Base-by-base conservation (phyloP, 192 early-diverging fungal species). In the Coemansia sp. region DNA sequence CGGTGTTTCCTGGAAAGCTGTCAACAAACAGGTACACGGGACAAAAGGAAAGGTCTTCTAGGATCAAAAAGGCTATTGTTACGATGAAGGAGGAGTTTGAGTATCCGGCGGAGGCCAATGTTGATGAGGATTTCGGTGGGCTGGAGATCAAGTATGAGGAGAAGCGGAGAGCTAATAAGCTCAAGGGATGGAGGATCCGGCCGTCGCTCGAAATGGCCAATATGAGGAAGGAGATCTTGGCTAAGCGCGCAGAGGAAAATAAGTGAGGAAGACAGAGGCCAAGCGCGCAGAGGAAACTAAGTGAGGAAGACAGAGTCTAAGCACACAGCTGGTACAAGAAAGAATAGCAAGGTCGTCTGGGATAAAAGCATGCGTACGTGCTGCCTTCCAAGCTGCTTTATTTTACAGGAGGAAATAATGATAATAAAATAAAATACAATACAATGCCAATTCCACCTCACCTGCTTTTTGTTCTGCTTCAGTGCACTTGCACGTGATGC, bases 1-100 rank as follows among this genome's bases (percentile, higher is more conserved):
- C 90, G 76, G 92, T 91, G 72, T 91, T 93, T 67, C 78, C 83
- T 18, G 88, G 88, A 28, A 70, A 63, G 20, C 54, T 58, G 24
- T 66, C 56, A 23, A 54, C 52, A 24, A 64, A 74, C 59, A 48
- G 48, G 26, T 61, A 36, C 14, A 64, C 70, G 0, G 57, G 60
- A 0, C 56, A 51, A 20, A 70, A 57, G 34, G 67, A 61, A 26
- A 58, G 67, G 30, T 43, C 53, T n/a, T 52, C 67, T 20, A 39
- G 73, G 40, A 60, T 55, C 60, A 88, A 85, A 60, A 85, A 86
- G 70, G 85, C 81, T 20, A 84, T 88, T 30, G 82, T 88, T 3
- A 84, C 86, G 5, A 81, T 80, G 53, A 77, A 80, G 59, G 79
- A 84, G 34, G 78, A 84, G 52, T 86, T 86, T 55, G 53, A 69